Percentiles rank a stretch among this genome's conserved stretches.
Evolutionary conservation across 2,329 filamentous ascomycete genomes (phyloP).

Genomic region (Aspergillus proliferans): DNA sequence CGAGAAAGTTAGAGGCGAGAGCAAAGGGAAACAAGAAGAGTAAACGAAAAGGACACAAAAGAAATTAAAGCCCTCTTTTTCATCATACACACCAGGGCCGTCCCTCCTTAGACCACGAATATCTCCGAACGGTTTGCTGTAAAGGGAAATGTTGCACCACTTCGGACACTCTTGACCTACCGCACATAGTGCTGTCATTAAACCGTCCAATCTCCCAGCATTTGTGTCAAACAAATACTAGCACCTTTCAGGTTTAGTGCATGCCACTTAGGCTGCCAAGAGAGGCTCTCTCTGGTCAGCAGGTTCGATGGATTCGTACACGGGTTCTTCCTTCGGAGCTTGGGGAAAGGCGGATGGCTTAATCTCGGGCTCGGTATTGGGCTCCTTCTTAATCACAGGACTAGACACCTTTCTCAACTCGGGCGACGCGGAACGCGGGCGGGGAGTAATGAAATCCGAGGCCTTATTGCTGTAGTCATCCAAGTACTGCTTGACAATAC

Average conservation of each 20-base stretch:
- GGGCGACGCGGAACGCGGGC: conserved; percentile 23
- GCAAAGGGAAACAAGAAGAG: neutral
- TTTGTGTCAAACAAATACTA: neutral
- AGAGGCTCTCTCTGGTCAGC: conserved; percentile 28
- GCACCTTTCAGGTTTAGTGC: neutral
- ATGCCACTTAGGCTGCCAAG: conserved; percentile 20
- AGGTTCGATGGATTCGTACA: conserved; percentile 25
- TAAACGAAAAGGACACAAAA: neutral
- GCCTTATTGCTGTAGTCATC: conserved; percentile 57
- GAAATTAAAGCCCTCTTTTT: neutral
- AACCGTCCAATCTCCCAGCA: neutral
- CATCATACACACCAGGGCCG: neutral
- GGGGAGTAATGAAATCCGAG: conserved; percentile 47
- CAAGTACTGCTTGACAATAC: conserved; percentile 53
- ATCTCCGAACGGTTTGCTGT: neutral
- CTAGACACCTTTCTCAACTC: conserved; percentile 24
- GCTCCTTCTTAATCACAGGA: conserved; percentile 19
- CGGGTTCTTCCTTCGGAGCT: conserved; percentile 36
- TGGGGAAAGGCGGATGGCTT: conserved; percentile 48
- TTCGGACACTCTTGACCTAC: too few species aligned
- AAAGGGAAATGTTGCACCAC: too few species aligned
- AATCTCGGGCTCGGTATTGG: conserved; percentile 35
- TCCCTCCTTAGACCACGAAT: neutral
- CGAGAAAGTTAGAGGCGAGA: neutral
- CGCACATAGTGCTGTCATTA: neutral